Evolutionary conservation across 768 basidiomycete genomes (phyloP).

Genomic region (Suillus spraguei): DNA sequence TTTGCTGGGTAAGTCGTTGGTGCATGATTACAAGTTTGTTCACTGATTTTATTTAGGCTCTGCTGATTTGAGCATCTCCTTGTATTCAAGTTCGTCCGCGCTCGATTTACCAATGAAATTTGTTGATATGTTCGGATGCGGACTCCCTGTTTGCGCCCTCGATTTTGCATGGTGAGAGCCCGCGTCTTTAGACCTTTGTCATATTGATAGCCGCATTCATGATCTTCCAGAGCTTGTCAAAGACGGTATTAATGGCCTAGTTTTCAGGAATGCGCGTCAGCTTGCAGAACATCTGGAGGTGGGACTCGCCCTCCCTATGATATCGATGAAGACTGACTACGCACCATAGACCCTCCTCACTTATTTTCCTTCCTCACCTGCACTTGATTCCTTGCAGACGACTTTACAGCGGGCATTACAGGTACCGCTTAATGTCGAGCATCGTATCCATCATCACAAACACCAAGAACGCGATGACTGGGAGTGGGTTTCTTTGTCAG

Average conservation of each 20-base stretch:
- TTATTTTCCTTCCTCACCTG: conserved; percentile 58
- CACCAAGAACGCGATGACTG: conserved; percentile 35
- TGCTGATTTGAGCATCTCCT: conserved; percentile 87
- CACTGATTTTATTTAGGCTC: conserved; percentile 55
- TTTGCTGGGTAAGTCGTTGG: conserved; percentile 62
- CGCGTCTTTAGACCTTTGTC: conserved; percentile 2
- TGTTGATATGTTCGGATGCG: conserved; percentile 99
- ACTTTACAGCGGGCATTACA: conserved; percentile 44
- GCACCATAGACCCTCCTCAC: conserved; percentile 51
- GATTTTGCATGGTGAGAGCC: conserved; percentile 77
- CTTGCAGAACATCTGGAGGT: conserved; percentile 73
- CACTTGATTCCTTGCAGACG: conserved; percentile 52
- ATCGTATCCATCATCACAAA: conserved; percentile 21
- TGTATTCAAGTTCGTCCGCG: conserved; percentile 89
- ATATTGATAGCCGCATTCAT: conserved; percentile 10
- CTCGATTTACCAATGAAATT: conserved; percentile 98
- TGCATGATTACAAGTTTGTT: not conserved
- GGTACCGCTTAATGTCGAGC: conserved; percentile 25
- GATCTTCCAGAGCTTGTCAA: conserved; percentile 89
- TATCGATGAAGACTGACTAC: conserved; percentile 8
- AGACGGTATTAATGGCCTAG: conserved; percentile 79
- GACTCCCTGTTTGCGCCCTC: conserved; percentile 89
- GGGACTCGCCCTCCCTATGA: conserved; percentile 4
- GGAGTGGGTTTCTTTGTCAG: conserved; percentile 79
- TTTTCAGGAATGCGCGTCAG: conserved; percentile 69